Evolutionary conservation across 805 yeast genomes (phyloP).

Genomic region (Komagataella pastoris): DNA sequence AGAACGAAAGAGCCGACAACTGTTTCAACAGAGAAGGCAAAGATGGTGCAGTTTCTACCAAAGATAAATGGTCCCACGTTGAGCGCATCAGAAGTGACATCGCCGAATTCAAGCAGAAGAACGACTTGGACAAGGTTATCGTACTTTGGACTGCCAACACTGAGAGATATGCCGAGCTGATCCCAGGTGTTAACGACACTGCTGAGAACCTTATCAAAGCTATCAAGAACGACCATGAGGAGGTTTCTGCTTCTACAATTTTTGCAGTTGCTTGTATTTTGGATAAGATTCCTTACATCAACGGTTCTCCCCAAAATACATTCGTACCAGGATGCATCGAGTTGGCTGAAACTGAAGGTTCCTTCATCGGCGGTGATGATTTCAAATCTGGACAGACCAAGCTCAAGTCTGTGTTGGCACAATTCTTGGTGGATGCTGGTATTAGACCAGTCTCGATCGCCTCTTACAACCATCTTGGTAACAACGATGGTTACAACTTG

Average conservation of each 20-base stretch:
- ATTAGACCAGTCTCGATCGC: slow-evolving; percentile 91
- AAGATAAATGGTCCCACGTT: slow-evolving; percentile 80
- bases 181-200: slow-evolving; percentile 77
- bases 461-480: slow-evolving; percentile 91
- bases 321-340: slow-evolving; percentile 92
- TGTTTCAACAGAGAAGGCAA: slow-evolving; percentile 44
- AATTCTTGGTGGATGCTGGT: slow-evolving; percentile 94
- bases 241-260: slow-evolving; percentile 85
- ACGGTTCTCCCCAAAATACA: slow-evolving; percentile 96
- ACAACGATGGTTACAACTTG: slow-evolving; percentile 89
- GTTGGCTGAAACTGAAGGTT: slow-evolving; percentile 63
- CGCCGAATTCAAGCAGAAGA: slow-evolving; percentile 55
- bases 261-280: slow-evolving; percentile 89
- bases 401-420: slow-evolving; percentile 91
- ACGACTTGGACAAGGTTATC: slow-evolving; percentile 73
- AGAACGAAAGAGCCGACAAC: slow-evolving; percentile 83
- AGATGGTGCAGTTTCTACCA: slow-evolving; percentile 33
- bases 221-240: slow-evolving; percentile 67
- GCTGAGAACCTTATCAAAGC: slow-evolving; percentile 65
- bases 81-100: slow-evolving; percentile 79
- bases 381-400: slow-evolving; percentile 96
- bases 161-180: slow-evolving; percentile 75
- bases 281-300: slow-evolving; percentile 81
- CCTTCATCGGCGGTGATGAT: slow-evolving; percentile 93
- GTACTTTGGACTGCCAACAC: slow-evolving; percentile 97